A percentile compares a stretch with the other conserved stretches of the same genome.
These are phyloP conservation scores for Trypanosoma avium DNA, from an alignment of 208 protist genomes.

Conservation along the genomic window DNA sequence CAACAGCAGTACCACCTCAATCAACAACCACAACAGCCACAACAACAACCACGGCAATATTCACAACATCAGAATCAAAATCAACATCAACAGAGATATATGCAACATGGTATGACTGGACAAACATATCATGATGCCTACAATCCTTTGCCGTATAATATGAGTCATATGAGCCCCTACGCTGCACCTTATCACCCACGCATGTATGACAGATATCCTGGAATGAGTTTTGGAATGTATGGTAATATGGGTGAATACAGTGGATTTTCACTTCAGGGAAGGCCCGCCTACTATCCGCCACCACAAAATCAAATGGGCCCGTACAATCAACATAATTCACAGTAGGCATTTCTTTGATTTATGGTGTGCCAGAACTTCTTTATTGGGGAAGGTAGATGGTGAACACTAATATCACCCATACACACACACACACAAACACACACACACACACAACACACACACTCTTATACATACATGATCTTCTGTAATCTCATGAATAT, in stretches of 20 bases:
- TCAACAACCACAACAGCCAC: constrained; percentile 10
- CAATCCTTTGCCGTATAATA: constrained; percentile 13
- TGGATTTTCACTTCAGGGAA: constrained; percentile 22
- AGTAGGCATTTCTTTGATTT: constrained; percentile 5
- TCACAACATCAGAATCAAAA: constrained; percentile 12
- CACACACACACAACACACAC: too few species aligned
- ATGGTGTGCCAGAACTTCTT: too few species aligned
- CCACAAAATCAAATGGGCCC: constrained; percentile 10
- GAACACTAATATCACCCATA: too few species aligned
- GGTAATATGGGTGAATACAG: constrained; percentile 15
- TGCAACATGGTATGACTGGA: constrained; percentile 22
- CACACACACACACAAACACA: too few species aligned
- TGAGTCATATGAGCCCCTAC: constrained; percentile 24
- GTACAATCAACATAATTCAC: constrained; percentile 4
- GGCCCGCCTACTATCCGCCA: constrained; percentile 23
- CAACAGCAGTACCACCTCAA: constrained; percentile 24
- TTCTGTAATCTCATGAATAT: too few species aligned
- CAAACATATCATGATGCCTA: constrained; percentile 26
- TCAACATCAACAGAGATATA: constrained; percentile 32
- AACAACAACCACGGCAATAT: constrained; percentile 20
- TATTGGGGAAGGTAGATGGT: too few species aligned
- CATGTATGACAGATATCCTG: constrained; percentile 30
- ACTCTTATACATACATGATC: too few species aligned
- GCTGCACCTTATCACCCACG: constrained; percentile 19
- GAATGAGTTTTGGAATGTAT: constrained; percentile 21